Percentiles rank a stretch among this genome's conserved stretches.
Conservation (phyloP, 371 early-diverging fungal species). For the Rhizomucor miehei region DNA sequence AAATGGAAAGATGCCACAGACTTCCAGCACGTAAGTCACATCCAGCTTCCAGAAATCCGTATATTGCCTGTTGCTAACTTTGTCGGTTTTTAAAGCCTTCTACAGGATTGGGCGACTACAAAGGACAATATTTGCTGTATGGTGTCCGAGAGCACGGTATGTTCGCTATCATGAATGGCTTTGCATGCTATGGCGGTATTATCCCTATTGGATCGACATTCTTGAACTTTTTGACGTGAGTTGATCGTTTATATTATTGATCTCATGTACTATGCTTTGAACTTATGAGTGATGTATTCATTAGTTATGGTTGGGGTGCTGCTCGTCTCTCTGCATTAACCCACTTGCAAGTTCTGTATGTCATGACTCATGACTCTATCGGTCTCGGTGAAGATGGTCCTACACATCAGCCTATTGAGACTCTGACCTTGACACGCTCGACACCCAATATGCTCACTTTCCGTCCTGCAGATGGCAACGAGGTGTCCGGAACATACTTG, state of each 20-base stretch:
- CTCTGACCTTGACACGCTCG: constrained; percentile 88
- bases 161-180: constrained; percentile 96
- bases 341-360: constrained; percentile 84
- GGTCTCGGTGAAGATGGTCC: constrained; percentile 99
- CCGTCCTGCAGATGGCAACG: constrained; percentile 97
- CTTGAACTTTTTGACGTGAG: constrained; percentile 93
- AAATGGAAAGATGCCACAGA: constrained; percentile 87
- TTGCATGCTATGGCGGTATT: constrained; percentile 79
- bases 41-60: no score
- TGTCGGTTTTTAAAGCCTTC: constrained; percentile 21
- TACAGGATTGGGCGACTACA: constrained; percentile 70
- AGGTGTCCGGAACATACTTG: constrained; percentile 87
- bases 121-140: constrained; percentile 91
- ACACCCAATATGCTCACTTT: constrained; percentile 88
- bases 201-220: constrained; percentile 96
- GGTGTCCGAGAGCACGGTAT: constrained; percentile 99
- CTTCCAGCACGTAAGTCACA: constrained; percentile 67
- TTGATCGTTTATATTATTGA: neutral
- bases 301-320: constrained; percentile 76
- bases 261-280: neutral
- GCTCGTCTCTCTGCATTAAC: constrained; percentile 91
- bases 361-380: constrained; percentile 99
- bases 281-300: neutral
- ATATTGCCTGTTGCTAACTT: neutral
- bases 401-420: constrained; percentile 99